A percentile compares a stretch with the other conserved stretches of the same genome.
Conservation (phyloP, 179 eudicot species). For the Beta corolliflora region DNA sequence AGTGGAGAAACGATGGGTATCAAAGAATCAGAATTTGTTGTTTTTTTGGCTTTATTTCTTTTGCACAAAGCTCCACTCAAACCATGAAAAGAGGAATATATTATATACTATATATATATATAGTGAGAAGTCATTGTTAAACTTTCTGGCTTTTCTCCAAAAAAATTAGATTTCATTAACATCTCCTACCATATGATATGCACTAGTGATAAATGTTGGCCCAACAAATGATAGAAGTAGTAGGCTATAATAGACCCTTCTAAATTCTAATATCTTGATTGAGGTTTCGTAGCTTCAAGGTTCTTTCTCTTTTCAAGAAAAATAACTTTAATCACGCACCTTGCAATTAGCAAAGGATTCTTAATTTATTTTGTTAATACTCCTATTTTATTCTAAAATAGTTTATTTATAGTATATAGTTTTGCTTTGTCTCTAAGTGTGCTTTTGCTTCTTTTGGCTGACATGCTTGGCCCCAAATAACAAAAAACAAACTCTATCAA, state of each 20-base stretch:
- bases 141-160: neutral
- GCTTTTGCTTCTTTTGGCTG: neutral
- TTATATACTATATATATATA: neutral
- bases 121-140: constrained; percentile 21
- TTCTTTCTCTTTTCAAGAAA: neutral
- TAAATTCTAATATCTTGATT: neutral
- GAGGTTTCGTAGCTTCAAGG: constrained; percentile 2
- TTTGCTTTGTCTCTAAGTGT: neutral
- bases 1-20: constrained; percentile 39
- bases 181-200: neutral
- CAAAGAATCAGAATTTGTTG: constrained; percentile 50
- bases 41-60: constrained; percentile 11
- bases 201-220: neutral
- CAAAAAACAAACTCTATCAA: neutral
- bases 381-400: neutral
- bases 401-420: neutral
- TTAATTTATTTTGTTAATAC: neutral
- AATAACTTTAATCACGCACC: too few relatives aligned
- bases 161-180: neutral
- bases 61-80: constrained; percentile 38
- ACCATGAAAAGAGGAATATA: neutral
- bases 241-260: neutral
- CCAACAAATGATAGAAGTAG: neutral
- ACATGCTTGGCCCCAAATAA: constrained; percentile 1
- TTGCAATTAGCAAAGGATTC: neutral